Conservation (phyloP, 2,329 filamentous ascomycete species). For the Arthrobotrys pseudoclavata region DNA sequence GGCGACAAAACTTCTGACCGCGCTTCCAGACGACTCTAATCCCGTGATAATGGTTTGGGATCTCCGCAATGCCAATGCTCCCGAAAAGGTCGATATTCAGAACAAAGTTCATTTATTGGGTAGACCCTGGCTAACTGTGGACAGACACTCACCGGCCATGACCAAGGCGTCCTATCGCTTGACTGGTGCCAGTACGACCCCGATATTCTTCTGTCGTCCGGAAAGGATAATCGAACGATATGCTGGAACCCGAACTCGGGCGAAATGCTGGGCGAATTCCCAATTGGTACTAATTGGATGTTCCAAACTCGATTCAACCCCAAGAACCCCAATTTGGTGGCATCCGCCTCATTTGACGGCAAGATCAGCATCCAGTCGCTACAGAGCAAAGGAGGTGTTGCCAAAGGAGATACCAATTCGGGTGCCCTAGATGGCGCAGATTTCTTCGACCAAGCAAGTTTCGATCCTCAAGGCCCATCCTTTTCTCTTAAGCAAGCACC, state of each 20-base stretch:
- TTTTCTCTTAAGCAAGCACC: constrained; percentile 90
- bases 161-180: constrained; percentile 90
- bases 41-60: constrained; percentile 95
- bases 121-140: constrained; percentile 21
- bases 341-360: constrained; percentile 96
- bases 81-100: constrained; percentile 72
- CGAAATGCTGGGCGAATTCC: constrained; percentile 88
- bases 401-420: constrained; percentile 69
- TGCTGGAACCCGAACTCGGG: constrained; percentile 97
- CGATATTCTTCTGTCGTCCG: constrained; percentile 88
- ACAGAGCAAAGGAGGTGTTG: constrained; percentile 78
- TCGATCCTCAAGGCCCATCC: constrained; percentile 87
- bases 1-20: constrained; percentile 91
- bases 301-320: constrained; percentile 96
- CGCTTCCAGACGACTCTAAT: constrained; percentile 87
- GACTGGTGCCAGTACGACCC: constrained; percentile 96
- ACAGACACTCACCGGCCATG: constrained; percentile 87
- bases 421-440: constrained; percentile 87
- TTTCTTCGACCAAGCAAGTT: constrained; percentile 94
- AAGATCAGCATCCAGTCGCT: constrained; percentile 94
- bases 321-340: constrained; percentile 89
- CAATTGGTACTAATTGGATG: constrained; percentile 99
- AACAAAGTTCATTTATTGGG: constrained; percentile 49
- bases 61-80: constrained; percentile 93
- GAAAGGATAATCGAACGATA: constrained; percentile 95